Base-by-base conservation (phyloP, 345 rosid species). In the Brassica nigra region DNA sequence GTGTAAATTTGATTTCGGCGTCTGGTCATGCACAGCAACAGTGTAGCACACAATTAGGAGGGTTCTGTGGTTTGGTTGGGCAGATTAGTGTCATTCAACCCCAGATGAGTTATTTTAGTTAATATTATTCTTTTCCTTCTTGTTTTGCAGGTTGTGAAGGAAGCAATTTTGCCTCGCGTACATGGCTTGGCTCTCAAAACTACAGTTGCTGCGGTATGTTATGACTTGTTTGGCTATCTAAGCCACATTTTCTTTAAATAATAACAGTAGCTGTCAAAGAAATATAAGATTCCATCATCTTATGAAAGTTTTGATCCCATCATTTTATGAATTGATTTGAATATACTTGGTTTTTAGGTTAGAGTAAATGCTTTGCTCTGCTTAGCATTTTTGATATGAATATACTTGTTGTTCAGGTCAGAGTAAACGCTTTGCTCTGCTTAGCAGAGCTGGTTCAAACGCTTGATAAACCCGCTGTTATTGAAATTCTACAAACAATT, bases 151-250 rank as follows among this genome's bases (percentile, higher is more conserved):
- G 91, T 93, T 52, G 97, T 95, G 76, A 95, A 91, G 86, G 87
- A 91, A 84, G 87, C 88, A 86, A 88, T 95, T 84, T 86, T 95
- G 90, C 99, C 97, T 69, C 97, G 95, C 34, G 93, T 93, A 74
- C 99, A 95, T 85, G 93, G 95, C 62, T 79, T 95, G 79, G 99
- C 99, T 71, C 98, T 95, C 52, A 95, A 89, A 86, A 95, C 99
- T 29, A 95, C 99, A 31, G 88, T 95, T 71, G 99, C 98, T 85
- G 99, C 91, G 88, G 99, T 95, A 89, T 57, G 95, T 81, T 81
- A 42, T 71, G 16, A 33, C 5, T 65, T 15, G 20, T 9, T 66
- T 0, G 28, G 59, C 71, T 27, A 58, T 44, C 42, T 76, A 68
- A 70, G 27, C 64, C 34, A 20, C 2, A 10, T 7, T 70, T 54